These are phyloP conservation scores for Oldenlandia corymbosa DNA, from an alignment of 257 asterid genomes.

Conservation along the genomic window DNA sequence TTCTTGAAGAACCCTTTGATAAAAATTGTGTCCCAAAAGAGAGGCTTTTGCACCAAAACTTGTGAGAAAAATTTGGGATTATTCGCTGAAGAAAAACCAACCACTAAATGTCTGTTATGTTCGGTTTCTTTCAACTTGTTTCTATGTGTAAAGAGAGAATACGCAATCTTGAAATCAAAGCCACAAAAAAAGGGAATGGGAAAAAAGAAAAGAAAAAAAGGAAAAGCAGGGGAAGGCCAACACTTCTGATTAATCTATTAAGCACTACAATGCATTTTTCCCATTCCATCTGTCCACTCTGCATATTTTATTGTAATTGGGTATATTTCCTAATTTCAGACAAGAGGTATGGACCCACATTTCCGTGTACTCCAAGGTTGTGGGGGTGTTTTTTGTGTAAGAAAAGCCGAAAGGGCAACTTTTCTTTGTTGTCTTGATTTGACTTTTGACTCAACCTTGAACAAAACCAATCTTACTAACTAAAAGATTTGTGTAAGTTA, in stretches of 20 bases:
- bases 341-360: constrained; percentile 25
- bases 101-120: constrained; percentile 17
- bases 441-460: constrained; percentile 7
- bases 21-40: constrained; percentile 21
- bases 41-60: constrained; percentile 28
- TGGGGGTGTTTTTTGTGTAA: constrained; percentile 23
- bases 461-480: not conserved
- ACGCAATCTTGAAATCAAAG: constrained; percentile 42
- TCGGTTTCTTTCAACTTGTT: not conserved
- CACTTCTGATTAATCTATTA: not conserved
- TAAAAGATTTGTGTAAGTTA: not conserved
- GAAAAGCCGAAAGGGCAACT: constrained; percentile 4
- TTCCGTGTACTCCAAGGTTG: constrained; percentile 50
- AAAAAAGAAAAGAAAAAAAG: not conserved
- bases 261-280: not conserved
- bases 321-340: not conserved
- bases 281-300: not conserved
- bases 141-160: constrained; percentile 18
- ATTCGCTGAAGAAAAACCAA: constrained; percentile 23
- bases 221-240: not conserved
- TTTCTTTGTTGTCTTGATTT: constrained; percentile 10
- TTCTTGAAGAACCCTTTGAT: constrained; percentile 45
- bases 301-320: not conserved
- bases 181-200: constrained; percentile 25
- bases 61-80: constrained; percentile 24